phyloP scores from a whole-genome alignment of 2,329 filamentous ascomycete species.

The Colletotrichum trifolii region DNA sequence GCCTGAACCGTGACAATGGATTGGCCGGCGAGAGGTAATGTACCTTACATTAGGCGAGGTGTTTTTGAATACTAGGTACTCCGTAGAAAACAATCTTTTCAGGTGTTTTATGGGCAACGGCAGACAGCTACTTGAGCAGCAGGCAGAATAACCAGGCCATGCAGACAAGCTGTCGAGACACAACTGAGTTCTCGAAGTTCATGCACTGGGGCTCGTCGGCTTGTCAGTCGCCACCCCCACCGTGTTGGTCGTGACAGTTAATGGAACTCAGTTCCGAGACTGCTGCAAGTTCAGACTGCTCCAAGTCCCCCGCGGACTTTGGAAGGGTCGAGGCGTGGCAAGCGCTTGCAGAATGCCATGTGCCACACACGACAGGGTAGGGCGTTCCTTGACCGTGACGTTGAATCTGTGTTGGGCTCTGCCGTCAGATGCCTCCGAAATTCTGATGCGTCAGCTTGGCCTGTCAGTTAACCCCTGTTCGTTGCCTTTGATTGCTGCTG shows the following conservation, averaged over 20 bases:
- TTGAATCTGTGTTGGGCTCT: constrained; percentile 26
- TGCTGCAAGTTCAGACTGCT: too few relatives aligned
- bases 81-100: not conserved
- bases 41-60: constrained; percentile 12
- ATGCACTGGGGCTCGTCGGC: not conserved
- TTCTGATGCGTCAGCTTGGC: constrained; percentile 4
- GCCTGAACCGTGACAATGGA: constrained; percentile 2
- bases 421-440: constrained; percentile 21
- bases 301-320: too few relatives aligned
- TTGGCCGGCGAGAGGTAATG: constrained; percentile 3
- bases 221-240: not conserved
- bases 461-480: constrained; percentile 27
- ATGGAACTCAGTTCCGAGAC: too few relatives aligned
- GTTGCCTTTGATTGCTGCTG: constrained; percentile 22
- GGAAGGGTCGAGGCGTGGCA: not conserved
- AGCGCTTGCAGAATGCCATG: constrained; percentile 23
- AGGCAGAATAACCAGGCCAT: not conserved
- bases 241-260: too few relatives aligned
- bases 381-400: constrained; percentile 7
- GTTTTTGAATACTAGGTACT: not conserved
- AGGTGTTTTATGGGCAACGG: constrained; percentile 10
- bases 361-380: constrained; percentile 9
- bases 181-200: constrained; percentile 2
- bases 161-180: constrained; percentile 1
- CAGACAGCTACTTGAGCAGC: not conserved